Base-by-base conservation (phyloP, 2,329 filamentous ascomycete species). In the Colletotrichum sp. region DNA sequence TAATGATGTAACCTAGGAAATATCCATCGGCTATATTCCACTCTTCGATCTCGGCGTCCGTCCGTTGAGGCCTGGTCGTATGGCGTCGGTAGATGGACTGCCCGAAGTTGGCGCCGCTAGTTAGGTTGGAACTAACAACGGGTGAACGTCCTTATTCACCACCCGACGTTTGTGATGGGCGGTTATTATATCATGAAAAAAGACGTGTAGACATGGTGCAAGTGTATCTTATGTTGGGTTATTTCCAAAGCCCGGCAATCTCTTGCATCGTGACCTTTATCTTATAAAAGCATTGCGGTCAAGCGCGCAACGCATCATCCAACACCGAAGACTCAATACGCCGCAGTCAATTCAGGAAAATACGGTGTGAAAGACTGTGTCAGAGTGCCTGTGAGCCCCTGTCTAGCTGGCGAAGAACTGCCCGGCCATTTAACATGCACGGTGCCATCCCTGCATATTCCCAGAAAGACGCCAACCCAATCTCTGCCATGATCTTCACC, bases 281-380 rank as follows among this genome's bases (percentile, higher is more conserved):
- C 11, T 22, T n/a, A 48, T n/a, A 6, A 0, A 2, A 1, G 44
- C 0, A 22, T 8, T 4, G 44, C 2, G 0, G 44, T 8, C 44
- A 48, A 13, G n/a, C 0, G n/a, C 44, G 6, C 44, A 48, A 22
- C 11, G 13, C 44, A 13, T 48, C 11, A 0, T 22, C n/a, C 22
- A 48, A 0, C 6, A 1, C 11, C 6, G 0, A 48, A 11, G 44
- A 48, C 1, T 48, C 44, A 48, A 13, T 0, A 22, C 9, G n/a
- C 11, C 44, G 0, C 0, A 3, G 6, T 22, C 0, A 48, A n/a
- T 22, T 1, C 0, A 48, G 9, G 44, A 48, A 48, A 48, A 48
- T 48, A 48, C 44, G 44, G 44, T 22, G 44, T 48, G 44, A 22
- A 22, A n/a, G 11, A 48, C 44, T 48, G 44, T 48, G 44, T 48